Base-by-base conservation (phyloP, 257 asterid species). In the Penstemon newberryi region DNA sequence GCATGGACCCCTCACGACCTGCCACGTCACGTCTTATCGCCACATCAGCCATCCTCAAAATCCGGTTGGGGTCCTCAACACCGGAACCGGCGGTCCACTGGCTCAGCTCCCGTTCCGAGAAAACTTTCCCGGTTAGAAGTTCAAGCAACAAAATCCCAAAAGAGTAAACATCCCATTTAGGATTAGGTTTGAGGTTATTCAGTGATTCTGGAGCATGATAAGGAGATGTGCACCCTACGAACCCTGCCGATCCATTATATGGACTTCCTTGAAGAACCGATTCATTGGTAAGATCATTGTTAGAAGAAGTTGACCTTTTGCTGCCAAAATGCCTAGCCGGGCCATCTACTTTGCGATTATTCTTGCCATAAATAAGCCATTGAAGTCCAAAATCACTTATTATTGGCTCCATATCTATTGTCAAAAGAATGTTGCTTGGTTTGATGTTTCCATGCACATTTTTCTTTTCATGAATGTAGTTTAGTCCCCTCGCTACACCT, bases 81-180 rank as follows among this genome's bases (percentile, higher is more conserved):
- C 76, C 71, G 4, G 77, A 75, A 40, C 79, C 82, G 4, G 40
- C 52, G 8, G 79, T 72, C 94, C 94, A 90, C 51, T 84, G 86
- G 18, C 91, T 66, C 75, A 90, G 46, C 74, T 93, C 99, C 72
- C 85, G 79, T 36, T 81, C 95, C 1, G 96, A 85, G 63, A 88
- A 93, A 5, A 85, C 91, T 63, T 83, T 87, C 5, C 99, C 99
- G 0, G 96, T 90, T 11, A 93, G 55, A 4, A 93, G 78, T 73
- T 90, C 97, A 2, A 93, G 90, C 73, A 90, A 66, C 66, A 93
- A 66, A 15, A 93, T 74, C 37, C 99, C 99, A 5, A 90, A 90
- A 4, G 99, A 93, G 80, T 90, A 93, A 4, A 87, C 99, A 52
- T 90, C 97, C 99, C 99, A 93, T 69, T 87, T 90, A 12, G 89